Percentiles rank a stretch among this genome's conserved stretches.
Conservation (phyloP, 1,139 yeast species). For the Geotrichum bryndzae region DNA sequence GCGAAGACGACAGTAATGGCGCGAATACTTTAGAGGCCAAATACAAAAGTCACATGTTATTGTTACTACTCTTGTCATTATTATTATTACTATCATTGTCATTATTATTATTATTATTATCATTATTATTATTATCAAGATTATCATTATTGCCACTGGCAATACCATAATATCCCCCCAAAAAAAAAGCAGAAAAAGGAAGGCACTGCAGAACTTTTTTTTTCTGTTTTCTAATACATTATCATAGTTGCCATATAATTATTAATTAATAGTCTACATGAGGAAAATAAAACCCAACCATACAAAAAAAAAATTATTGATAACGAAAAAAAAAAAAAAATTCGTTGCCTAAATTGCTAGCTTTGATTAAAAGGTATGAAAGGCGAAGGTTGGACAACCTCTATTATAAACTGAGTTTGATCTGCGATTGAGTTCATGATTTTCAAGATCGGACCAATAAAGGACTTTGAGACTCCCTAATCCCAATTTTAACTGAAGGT, state of each 20-base stretch:
- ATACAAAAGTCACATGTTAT: neutral
- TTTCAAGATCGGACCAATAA: too few species aligned
- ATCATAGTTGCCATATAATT: neutral
- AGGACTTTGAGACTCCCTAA: neutral
- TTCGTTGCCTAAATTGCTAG: neutral
- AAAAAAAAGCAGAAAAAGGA: neutral
- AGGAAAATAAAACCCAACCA: neutral
- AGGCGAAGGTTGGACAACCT: too few species aligned
- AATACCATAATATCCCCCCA: neutral
- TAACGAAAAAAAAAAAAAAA: neutral
- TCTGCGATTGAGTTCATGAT: neutral
- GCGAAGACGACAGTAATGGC: neutral
- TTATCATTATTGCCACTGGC: neutral
- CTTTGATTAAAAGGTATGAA: too few species aligned
- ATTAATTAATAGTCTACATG: neutral
- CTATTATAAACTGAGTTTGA: too few species aligned
- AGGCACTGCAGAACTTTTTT: neutral
- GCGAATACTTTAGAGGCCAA: neutral
- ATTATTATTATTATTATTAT: neutral
- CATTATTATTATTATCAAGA: neutral
- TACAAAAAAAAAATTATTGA: neutral
- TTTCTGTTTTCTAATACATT: neutral
- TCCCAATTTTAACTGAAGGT: neutral
- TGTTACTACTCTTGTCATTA: neutral
- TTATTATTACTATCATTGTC: too few species aligned